Percentiles rank a stretch among this genome's conserved stretches.
These are phyloP conservation scores for Elsinoe batatas DNA, from an alignment of 2,329 filamentous ascomycete genomes.

Conservation along the genomic window DNA sequence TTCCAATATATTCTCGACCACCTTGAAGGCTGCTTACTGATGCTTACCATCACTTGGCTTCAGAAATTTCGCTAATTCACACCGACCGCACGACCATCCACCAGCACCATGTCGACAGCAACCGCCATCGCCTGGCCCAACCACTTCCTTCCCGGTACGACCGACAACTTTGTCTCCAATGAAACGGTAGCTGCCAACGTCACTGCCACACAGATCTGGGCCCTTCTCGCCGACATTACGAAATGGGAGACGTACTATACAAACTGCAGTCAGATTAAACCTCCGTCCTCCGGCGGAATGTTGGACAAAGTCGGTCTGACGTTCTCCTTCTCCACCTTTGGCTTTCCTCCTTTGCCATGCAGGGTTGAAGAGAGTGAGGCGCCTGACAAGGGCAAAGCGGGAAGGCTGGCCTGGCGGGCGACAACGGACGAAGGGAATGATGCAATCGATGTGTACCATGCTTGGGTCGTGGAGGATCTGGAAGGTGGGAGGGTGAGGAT, in stretches of 20 bases:
- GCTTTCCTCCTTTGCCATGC: constrained; percentile 26
- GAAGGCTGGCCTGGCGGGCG: constrained; percentile 21
- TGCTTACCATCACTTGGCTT: constrained; percentile 24
- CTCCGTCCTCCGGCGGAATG: constrained; percentile 20
- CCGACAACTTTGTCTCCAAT: constrained; percentile 30
- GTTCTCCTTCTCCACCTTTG: constrained; percentile 30
- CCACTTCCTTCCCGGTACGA: constrained; percentile 28
- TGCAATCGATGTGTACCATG: constrained; percentile 28
- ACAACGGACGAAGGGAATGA: constrained; percentile 18
- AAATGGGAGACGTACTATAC: constrained; percentile 29
- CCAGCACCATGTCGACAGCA: constrained; percentile 2
- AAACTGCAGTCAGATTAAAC: constrained; percentile 25
- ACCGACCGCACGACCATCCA: background rate
- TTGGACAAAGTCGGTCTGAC: constrained; percentile 21
- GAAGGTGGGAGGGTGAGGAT: constrained; percentile 25
- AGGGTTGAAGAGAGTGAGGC: constrained; percentile 20
- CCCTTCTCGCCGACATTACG: constrained; percentile 24
- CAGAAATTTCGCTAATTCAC: background rate
- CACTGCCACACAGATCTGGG: constrained; percentile 26
- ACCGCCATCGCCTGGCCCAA: constrained; percentile 27
- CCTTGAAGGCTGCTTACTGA: constrained; percentile 17
- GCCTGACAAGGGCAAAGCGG: constrained; percentile 15
- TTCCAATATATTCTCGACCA: no score
- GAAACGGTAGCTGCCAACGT: constrained; percentile 25
- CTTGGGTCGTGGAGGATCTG: constrained; percentile 29